A percentile compares a stretch with the other conserved stretches of the same genome.
These are phyloP conservation scores for Cenococcum geophilum DNA, from an alignment of 495 filamentous ascomycete genomes.

Conservation along the genomic window DNA sequence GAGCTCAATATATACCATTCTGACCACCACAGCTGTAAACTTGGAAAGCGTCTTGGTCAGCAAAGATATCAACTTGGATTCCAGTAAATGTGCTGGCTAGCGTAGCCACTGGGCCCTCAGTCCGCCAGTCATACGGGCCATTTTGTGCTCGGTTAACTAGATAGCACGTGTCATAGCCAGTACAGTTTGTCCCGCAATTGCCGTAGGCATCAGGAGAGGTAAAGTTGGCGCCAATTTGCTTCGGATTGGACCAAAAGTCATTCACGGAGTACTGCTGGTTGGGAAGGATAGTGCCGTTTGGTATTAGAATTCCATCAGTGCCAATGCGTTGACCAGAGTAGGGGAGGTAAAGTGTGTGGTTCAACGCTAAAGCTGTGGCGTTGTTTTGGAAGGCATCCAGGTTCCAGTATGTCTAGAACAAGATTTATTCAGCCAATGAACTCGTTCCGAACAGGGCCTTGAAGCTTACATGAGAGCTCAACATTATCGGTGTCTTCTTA, in stretches of 20 bases:
- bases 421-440: background rate
- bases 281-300: constrained; percentile 65
- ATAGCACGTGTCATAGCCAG: constrained; percentile 56
- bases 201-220: constrained; percentile 46
- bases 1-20: constrained; percentile 23
- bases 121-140: constrained; percentile 54
- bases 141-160: constrained; percentile 42
- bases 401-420: constrained; percentile 72
- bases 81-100: constrained; percentile 40
- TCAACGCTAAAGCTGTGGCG: constrained; percentile 56
- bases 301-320: constrained; percentile 71
- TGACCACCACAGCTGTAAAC: constrained; percentile 33
- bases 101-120: constrained; percentile 53
- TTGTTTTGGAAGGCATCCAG: constrained; percentile 63
- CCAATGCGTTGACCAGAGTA: constrained; percentile 62
- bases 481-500: constrained; percentile 58
- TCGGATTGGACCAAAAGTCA: constrained; percentile 66
- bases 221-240: constrained; percentile 67
- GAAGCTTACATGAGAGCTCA: constrained; percentile 38
- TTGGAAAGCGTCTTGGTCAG: constrained; percentile 35
- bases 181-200: constrained; percentile 58
- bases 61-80: constrained; percentile 31
- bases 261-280: constrained; percentile 52
- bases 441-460: background rate
- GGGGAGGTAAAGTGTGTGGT: constrained; percentile 65